Base-by-base conservation (phyloP, 208 protist species). In the Herpetomonas muscarum region DNA sequence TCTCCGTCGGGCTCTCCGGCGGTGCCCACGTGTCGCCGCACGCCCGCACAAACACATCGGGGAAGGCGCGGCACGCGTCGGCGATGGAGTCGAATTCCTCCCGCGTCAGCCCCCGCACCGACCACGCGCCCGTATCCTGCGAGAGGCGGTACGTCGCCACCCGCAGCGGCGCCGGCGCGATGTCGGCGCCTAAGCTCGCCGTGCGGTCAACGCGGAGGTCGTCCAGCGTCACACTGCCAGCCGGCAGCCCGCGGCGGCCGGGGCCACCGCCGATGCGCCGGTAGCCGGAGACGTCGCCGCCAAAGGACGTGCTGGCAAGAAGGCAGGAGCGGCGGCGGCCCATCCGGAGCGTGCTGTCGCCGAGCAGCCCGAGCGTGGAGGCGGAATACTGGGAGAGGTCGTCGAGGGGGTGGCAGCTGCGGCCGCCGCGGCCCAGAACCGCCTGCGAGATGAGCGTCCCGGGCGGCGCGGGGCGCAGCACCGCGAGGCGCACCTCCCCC, bases 121-220 rank as follows among this genome's bases (percentile, higher is more conserved):
- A 70, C 87, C 87, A 94, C 30, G 80, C 76, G 12, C 87, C 87
- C 12, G 78, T 88, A 17, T 81, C 64, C 32, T 87, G 80, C 25
- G 78, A 75, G 12, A 93, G 55, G n/a, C 69, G 76, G 73, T 81
- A 84, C 41, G 37, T 78, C 25, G 65, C 45, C 15, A 67, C 73
- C 30, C 26, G 45, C 41, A 87, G 48, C 4, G 42, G 24, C 30
- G 41, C 47, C 21, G 22, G 48, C 30, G 59, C 50, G 19, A 0
- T 26, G 22, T 13, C 29, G 9, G 45, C 47, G 19, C 36, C 53
- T 6, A n/a, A 36, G 24, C 21, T 29, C 34, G 54, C 15, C 19
- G 31, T 28, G 21, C 32, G 19, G n/a, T 53, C 21, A 19, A 50
- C 51, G 28, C 22, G 48, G 1, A 21, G 36, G 30, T 2, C 44